Percentiles rank a stretch among this genome's conserved stretches.
phyloP scores from a whole-genome alignment of 257 asterid genomes.

The Solanum rostratum region DNA sequence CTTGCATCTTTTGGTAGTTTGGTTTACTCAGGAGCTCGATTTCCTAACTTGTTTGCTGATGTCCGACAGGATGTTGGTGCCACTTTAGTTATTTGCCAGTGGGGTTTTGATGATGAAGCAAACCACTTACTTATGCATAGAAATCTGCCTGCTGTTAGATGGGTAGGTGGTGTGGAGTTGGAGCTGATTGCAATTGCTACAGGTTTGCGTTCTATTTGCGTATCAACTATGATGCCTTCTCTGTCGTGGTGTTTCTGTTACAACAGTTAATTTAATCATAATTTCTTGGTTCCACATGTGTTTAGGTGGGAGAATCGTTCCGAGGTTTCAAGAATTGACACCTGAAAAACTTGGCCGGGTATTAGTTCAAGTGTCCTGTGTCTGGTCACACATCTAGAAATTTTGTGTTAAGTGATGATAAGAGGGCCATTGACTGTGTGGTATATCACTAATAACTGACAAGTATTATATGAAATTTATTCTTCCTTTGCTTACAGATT shows the following conservation, averaged over 20 bases:
- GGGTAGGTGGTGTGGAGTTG: constrained; percentile 96
- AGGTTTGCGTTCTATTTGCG: constrained; percentile 32
- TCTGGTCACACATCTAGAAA: not conserved
- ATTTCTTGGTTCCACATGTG: constrained; percentile 1
- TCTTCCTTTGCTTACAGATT: not conserved
- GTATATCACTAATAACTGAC: not conserved
- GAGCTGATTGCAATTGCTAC: constrained; percentile 95
- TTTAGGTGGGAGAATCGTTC: constrained; percentile 93
- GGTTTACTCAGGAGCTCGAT: not conserved
- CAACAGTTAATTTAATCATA: not conserved
- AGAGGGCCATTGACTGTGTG: not conserved
- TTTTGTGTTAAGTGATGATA: not conserved
- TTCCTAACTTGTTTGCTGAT: constrained; percentile 1
- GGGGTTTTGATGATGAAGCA: constrained; percentile 99
- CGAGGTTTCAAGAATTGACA: constrained; percentile 85
- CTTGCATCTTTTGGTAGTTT: not conserved
- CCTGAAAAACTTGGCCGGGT: constrained; percentile 79
- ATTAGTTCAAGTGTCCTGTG: not conserved
- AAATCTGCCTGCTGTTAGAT: constrained; percentile 82
- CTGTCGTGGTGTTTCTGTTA: not conserved
- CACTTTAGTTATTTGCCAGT: constrained; percentile 90
- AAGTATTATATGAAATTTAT: not conserved
- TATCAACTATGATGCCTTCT: not conserved
- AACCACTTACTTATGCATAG: constrained; percentile 88
- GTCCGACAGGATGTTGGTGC: constrained; percentile 85